Evolutionary conservation across 2,329 filamentous ascomycete species (phyloP), one percentile per base, ranked within the genome.

Genomic region (Teratosphaeria nubilosa): DNA sequence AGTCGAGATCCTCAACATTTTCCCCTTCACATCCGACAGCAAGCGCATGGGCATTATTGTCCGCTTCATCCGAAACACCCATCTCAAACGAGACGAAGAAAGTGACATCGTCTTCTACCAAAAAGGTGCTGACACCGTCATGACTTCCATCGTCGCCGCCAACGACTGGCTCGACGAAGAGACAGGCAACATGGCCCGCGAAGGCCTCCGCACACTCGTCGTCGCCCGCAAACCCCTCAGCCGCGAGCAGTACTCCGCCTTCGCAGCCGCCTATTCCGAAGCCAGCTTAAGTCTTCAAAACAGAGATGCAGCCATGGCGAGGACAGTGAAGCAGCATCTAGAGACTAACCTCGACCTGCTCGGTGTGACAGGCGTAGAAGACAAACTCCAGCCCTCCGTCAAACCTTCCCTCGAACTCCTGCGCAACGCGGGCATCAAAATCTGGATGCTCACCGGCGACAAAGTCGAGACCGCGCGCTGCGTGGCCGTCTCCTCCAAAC

Each of bases 91-190:
- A 45, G 74, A 83, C 11, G 77, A 79, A 11, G 79, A 79, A 53
- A 85, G 88, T 14, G 92, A 97, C 69, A 92, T 97, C 31, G 96
- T 92, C 88, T 99, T 99, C 75, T 97, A 92, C 70, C 91, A 99
- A 69, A 99, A 99, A 74, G 94, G 94, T 61, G 95, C 94, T 2
- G 95, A 99, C 71, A 97, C 94, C 0, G 92, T 99, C 63, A 99
- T 99, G 95, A 84, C 86, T n/a, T 82, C 86, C 2, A 97, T 99
- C 64, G 94, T 99, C 37, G 90, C 88, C 7, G 85, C 91, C 20
- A 99, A 97, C 69, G 94, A 99, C 76, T 99, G 94, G 95, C 84
- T 99, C 0, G 94, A 99, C 65, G 94, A 99, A 73, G 94, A 99
- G 73, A 97, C 94, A 0, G 90, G 90, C n/a, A 99, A 99, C 72